Percentiles rank a stretch among this genome's conserved stretches.
Conservation (phyloP, 2,329 filamentous ascomycete species). For the Chalaropsis thielavioides region DNA sequence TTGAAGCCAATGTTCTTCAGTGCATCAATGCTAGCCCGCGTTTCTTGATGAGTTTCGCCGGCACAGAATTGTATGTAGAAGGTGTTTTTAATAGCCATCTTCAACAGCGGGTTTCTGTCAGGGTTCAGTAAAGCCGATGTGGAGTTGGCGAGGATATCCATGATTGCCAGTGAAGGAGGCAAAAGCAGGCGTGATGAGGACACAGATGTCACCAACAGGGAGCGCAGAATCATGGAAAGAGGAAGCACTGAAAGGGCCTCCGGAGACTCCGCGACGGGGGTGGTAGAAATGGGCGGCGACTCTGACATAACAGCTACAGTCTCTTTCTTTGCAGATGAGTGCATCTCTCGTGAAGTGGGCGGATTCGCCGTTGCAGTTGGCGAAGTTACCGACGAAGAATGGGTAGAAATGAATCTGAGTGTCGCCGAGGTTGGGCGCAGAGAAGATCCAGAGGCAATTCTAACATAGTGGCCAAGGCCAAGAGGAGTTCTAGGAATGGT, state of each 20-base stretch:
- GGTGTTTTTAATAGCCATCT: constrained; percentile 58
- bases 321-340: constrained; percentile 13
- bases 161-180: constrained; percentile 50
- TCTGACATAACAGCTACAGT: constrained; percentile 9
- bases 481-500: background rate
- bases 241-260: constrained; percentile 51
- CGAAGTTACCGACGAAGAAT: background rate
- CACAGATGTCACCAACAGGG: constrained; percentile 52
- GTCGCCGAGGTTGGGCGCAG: background rate
- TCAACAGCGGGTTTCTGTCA: constrained; percentile 58
- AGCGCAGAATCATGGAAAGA: constrained; percentile 50
- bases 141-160: constrained; percentile 56
- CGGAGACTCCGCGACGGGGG: constrained; percentile 18
- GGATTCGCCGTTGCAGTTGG: background rate
- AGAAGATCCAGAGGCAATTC: background rate
- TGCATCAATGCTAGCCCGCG: constrained; percentile 46
- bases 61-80: constrained; percentile 90
- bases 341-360: constrained; percentile 9
- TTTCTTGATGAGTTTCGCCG: constrained; percentile 57
- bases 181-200: constrained; percentile 59
- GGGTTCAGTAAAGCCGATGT: constrained; percentile 53
- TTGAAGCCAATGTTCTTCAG: constrained; percentile 64
- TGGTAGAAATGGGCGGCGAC: background rate
- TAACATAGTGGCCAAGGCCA: constrained; percentile 6
- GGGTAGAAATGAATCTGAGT: background rate